phyloP scores from a whole-genome alignment of 1,284 basidiomycete species.

The Moesziomyces sp. region DNA sequence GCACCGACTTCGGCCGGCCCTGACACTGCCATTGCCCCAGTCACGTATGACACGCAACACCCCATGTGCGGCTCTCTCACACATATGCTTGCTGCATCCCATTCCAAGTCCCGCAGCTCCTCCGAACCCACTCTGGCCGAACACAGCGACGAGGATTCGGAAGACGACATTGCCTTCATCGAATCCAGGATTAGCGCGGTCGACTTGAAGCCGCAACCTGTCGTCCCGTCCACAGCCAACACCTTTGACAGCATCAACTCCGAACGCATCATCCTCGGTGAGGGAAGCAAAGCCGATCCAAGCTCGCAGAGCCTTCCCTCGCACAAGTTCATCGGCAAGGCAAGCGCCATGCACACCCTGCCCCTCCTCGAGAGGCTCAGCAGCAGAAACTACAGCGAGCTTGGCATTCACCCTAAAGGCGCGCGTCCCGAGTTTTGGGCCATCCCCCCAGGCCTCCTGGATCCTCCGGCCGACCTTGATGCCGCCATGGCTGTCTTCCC shows the following conservation, averaged over 20 bases:
- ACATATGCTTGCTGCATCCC: constrained; percentile 36
- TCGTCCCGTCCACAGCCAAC: background rate
- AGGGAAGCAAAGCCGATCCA: background rate
- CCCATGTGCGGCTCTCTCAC: constrained; percentile 15
- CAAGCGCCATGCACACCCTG: constrained; percentile 53
- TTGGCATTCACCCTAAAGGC: constrained; percentile 23
- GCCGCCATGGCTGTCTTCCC: constrained; percentile 40
- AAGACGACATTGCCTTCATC: constrained; percentile 51
- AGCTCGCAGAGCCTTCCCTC: constrained; percentile 1
- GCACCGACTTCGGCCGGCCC: background rate
- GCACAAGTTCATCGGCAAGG: constrained; percentile 56
- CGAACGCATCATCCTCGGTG: constrained; percentile 30
- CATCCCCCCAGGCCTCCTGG: constrained; percentile 30
- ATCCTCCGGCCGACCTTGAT: constrained; percentile 14
- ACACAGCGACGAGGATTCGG: constrained; percentile 45
- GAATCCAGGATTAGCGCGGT: constrained; percentile 22
- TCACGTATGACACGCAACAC: constrained; percentile 15
- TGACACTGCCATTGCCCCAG: background rate
- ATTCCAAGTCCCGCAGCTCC: constrained; percentile 21
- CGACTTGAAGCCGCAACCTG: constrained; percentile 1
- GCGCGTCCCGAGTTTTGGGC: constrained; percentile 45
- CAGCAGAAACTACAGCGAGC: constrained; percentile 23
- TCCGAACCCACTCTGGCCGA: constrained; percentile 10
- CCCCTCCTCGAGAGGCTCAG: constrained; percentile 48
- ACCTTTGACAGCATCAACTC: constrained; percentile 23